Evolutionary conservation across 2,329 filamentous ascomycete species (phyloP), one percentile per base, ranked within the genome.

Genomic region (Huntiella decipiens): DNA sequence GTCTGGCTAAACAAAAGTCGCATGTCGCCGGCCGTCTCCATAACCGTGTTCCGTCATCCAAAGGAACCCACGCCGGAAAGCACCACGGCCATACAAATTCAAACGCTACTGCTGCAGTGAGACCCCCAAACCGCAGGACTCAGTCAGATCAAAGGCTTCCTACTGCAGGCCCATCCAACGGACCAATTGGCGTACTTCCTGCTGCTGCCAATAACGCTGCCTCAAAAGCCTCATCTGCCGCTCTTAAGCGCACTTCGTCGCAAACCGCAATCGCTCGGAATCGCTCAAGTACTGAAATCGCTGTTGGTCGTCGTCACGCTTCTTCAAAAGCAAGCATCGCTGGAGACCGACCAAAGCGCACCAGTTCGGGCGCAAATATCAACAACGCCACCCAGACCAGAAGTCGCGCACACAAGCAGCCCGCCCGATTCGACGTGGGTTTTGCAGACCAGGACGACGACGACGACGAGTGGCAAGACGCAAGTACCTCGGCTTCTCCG

Each of bases 401-500:
- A 48, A 64, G 67, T 17, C 72, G 69, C 45, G 45, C 58, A 28
- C 52, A 52, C 53, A 73, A 70, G 55, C 58, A 59, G 19, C 68
- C 71, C 51, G 75, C 79, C 31, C 74, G 77, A 55, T 79, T 79
- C 53, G 73, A 77, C 54, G 64, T 79, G 45, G 75, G 74, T 44
- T 68, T 64, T 54, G 65, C 61, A 62, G 36, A 48, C 16, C 37
- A 31, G 52, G 63, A 62, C 41, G 58, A 58, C 5, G 58, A 57
- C 35, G 68, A 73, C 44, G 73, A 75, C 64, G 74, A 74, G 61
- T 79, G 76, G 76, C 72, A 79, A 37, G 76, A 80, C 59, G 74
- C 74, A 49, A 78, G 73, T 58, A 67, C 66, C 40, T 76, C 72
- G 47, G 74, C 74, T 44, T 77, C 73, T 8, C 74, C 74, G 4